phyloP scores from a whole-genome alignment of 768 basidiomycete species.

The Hypholoma sublateritium region DNA sequence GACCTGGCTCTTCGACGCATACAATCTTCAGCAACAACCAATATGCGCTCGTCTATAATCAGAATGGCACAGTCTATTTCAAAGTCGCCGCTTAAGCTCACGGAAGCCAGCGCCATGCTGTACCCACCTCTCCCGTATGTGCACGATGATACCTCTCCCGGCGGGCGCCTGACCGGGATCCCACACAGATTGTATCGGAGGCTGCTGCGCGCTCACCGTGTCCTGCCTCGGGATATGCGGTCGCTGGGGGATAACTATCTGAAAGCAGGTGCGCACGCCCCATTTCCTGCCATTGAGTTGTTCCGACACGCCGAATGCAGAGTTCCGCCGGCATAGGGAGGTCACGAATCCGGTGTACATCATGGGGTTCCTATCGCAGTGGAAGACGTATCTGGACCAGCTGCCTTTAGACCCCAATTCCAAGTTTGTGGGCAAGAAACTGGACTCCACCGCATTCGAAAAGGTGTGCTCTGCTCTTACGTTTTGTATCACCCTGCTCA shows the following conservation, averaged over 20 bases:
- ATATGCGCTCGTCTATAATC: slow-evolving; percentile 41
- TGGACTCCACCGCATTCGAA: slow-evolving; percentile 73
- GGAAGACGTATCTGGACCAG: slow-evolving; percentile 89
- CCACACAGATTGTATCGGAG: slow-evolving; percentile 71
- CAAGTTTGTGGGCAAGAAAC: slow-evolving; percentile 59
- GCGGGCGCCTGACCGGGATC: background rate
- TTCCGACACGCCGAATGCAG: slow-evolving; percentile 35
- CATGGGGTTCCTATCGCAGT: slow-evolving; percentile 93
- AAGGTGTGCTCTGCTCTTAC: slow-evolving; percentile 47
- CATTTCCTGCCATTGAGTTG: background rate
- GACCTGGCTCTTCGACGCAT: background rate
- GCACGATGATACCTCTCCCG: background rate
- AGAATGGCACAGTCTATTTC: slow-evolving; percentile 59
- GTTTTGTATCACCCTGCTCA: background rate
- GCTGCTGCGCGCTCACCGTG: slow-evolving; percentile 76
- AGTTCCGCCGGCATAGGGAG: slow-evolving; percentile 81
- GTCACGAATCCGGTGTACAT: slow-evolving; percentile 86
- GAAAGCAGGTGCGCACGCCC: slow-evolving; percentile 57
- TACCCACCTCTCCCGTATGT: slow-evolving; percentile 84
- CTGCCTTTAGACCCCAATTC: slow-evolving; percentile 49
- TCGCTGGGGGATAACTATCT: slow-evolving; percentile 84
- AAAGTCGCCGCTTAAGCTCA: slow-evolving; percentile 55
- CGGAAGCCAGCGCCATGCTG: slow-evolving; percentile 63
- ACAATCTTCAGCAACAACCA: background rate
- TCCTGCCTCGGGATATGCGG: slow-evolving; percentile 76